Conservation (phyloP, 2,329 filamentous ascomycete genomes). For the Drechslerella dactyloides region DNA sequence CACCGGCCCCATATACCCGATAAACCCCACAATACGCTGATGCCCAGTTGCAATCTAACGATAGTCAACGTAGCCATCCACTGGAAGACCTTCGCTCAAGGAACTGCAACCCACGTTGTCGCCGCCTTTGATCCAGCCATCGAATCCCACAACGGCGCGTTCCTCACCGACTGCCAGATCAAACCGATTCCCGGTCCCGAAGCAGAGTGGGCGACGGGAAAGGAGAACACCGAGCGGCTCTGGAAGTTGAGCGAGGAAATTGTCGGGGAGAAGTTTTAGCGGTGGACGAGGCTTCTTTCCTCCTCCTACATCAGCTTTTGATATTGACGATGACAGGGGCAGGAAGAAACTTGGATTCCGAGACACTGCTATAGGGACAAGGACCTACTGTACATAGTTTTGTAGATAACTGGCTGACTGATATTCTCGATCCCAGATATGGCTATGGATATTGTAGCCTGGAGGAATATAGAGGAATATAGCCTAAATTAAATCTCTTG, state of each 20-base stretch:
- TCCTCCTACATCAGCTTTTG: too few species aligned
- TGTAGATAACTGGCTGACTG: too few species aligned
- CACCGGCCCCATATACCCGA: neutral
- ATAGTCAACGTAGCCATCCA: constrained; percentile 46
- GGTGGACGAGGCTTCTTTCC: too few species aligned
- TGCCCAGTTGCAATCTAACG: neutral
- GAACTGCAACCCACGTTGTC: constrained; percentile 59
- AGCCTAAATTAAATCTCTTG: too few species aligned
- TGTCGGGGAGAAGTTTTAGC: constrained; percentile 58
- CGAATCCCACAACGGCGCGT: constrained; percentile 53
- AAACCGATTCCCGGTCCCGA: constrained; percentile 28
- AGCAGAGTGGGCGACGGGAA: constrained; percentile 56
- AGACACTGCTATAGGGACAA: too few species aligned
- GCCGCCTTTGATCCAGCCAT: constrained; percentile 60
- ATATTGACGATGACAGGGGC: too few species aligned
- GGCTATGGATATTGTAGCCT: too few species aligned
- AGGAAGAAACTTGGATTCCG: too few species aligned
- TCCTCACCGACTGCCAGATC: constrained; percentile 40
- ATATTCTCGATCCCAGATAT: too few species aligned
- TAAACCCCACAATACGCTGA: neutral
- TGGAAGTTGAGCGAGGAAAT: constrained; percentile 62
- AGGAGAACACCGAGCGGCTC: constrained; percentile 59
- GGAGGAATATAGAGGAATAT: too few species aligned
- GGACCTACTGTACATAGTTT: too few species aligned
- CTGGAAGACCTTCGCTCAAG: constrained; percentile 59